phyloP scores from a whole-genome alignment of 1,284 basidiomycete genomes.

The Schizopora paradoxa region DNA sequence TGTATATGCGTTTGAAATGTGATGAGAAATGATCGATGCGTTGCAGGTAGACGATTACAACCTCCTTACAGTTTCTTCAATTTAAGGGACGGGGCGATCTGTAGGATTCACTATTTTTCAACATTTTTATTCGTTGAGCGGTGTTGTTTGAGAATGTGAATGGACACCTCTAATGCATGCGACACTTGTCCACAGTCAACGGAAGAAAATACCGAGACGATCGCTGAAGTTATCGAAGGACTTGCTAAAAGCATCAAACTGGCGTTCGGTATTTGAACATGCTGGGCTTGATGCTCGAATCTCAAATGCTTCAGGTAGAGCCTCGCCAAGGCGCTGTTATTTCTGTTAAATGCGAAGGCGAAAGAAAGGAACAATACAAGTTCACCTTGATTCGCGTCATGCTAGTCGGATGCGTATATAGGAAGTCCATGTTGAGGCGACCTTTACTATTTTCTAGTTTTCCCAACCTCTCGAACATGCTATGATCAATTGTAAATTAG shows the following conservation, averaged over 20 bases:
- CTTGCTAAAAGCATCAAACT: constrained; percentile 14
- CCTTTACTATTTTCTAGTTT: constrained; percentile 40
- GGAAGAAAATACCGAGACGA: too few species aligned
- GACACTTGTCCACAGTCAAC: too few species aligned
- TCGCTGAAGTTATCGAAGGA: too few species aligned
- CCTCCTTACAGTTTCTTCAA: too few species aligned
- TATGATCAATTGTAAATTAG: constrained; percentile 26
- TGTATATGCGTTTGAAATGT: too few species aligned
- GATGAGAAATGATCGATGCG: too few species aligned
- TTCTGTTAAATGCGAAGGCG: constrained; percentile 1
- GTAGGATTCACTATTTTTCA: too few species aligned
- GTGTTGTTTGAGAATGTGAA: too few species aligned
- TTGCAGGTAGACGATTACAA: too few species aligned
- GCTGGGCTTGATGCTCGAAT: constrained; percentile 44
- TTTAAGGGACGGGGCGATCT: too few species aligned
- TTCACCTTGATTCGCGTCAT: constrained; percentile 64
- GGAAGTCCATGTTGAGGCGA: constrained; percentile 40
- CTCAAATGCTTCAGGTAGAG: constrained; percentile 51
- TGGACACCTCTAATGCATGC: too few species aligned
- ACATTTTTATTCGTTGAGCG: too few species aligned
- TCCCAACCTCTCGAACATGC: constrained; percentile 64
- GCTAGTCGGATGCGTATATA: constrained; percentile 75
- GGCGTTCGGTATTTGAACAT: constrained; percentile 33
- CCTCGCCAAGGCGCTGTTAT: constrained; percentile 20
- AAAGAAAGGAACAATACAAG: constrained; percentile 1